Evolutionary conservation across 306 rosid species (phyloP).

Genomic region (Casuarina equisetifolia): DNA sequence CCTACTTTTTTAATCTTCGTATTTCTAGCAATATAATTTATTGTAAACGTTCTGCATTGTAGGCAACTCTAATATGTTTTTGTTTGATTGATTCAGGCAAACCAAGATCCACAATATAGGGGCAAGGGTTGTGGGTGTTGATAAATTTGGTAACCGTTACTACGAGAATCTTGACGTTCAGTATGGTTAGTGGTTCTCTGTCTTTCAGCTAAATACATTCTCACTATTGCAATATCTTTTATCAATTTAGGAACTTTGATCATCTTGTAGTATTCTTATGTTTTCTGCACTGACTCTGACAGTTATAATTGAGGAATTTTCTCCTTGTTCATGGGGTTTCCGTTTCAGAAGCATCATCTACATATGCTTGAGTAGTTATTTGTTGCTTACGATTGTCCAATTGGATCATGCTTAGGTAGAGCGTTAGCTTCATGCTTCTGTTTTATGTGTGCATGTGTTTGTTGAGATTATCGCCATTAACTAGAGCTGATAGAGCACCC

Average conservation of each 20-base stretch:
- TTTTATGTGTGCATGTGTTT: neutral
- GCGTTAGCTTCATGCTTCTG: neutral
- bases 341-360: neutral
- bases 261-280: neutral
- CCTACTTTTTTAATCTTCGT: neutral
- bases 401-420: neutral
- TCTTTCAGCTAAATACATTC: neutral
- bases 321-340: neutral
- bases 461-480: neutral
- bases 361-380: neutral
- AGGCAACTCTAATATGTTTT: conserved; percentile 19
- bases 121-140: conserved; percentile 88
- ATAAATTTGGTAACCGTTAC: conserved; percentile 88
- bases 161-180: conserved; percentile 68
- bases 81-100: conserved; percentile 62
- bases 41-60: neutral
- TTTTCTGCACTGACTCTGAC: neutral
- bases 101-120: conserved; percentile 97
- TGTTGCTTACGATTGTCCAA: neutral
- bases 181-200: conserved; percentile 55
- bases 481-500: neutral
- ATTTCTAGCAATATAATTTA: neutral
- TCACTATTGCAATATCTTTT: neutral
- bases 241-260: neutral
- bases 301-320: neutral